Evolutionary conservation across 2,329 filamentous ascomycete species (phyloP), one percentile per base, ranked within the genome.

Genomic region (Fusarium nurragi): DNA sequence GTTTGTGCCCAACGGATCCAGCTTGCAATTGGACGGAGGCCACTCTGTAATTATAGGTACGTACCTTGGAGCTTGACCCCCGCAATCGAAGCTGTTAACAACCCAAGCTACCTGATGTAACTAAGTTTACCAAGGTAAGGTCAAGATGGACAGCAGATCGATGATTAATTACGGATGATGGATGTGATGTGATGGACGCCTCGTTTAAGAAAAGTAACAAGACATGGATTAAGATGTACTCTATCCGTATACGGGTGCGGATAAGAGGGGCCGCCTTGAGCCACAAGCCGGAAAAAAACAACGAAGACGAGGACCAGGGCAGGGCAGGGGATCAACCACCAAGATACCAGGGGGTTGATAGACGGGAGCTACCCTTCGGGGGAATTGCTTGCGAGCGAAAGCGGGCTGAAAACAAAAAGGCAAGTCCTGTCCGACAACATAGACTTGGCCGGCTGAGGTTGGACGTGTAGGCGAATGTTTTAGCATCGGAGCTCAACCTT

Each of bases 341-440:
- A n/a, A 26, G 53, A 47, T 18, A 21, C 58, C 46, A 45, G 63
- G 50, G 59, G 41, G 16, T 8, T 34, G 32, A 55, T 37, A 48
- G 46, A 53, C 52, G 58, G 54, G 58, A 49, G 58, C 41, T 64
- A 41, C 48, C 46, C 45, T 60, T 54, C 39, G 54, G 67, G 58
- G 64, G 64, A 46, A 52, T 67, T 66, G 63, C 58, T 67, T 66
- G 64, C 64, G 63, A 66, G 32, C 40, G 47, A 63, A 44, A 50
- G 54, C 38, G 57, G 43, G 58, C 50, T 56, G n/a, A n/a, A n/a
- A 34, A n/a, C 9, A n/a, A n/a, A 34, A n/a, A 34, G 32, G 13
- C 13, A 14, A n/a, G n/a, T n/a, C n/a, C n/a, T n/a, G n/a, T n/a
- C n/a, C n/a, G n/a, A n/a, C n/a, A n/a, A n/a, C n/a, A n/a, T n/a